phyloP scores from a whole-genome alignment of 208 protist species.

The Porcisia deanei region DNA sequence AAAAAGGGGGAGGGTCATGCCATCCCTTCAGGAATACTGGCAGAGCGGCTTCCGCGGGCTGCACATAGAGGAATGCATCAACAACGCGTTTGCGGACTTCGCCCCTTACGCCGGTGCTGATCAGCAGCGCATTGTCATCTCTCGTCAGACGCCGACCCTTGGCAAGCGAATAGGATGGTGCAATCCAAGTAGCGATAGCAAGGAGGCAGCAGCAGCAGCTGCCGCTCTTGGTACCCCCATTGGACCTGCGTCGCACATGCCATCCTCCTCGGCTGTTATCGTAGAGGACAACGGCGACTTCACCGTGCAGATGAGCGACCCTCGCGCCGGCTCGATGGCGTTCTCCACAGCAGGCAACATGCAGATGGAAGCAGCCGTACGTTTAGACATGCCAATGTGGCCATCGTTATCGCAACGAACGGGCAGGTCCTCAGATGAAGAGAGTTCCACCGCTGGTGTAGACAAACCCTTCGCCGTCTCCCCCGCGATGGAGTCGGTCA shows the following conservation, averaged over 20 bases:
- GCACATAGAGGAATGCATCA: constrained; percentile 77
- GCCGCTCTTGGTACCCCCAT: constrained; percentile 18
- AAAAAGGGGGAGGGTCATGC: constrained; percentile 8
- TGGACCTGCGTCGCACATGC: constrained; percentile 20
- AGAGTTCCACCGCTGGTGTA: neutral
- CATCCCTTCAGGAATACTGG: constrained; percentile 39
- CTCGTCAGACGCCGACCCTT: constrained; percentile 33
- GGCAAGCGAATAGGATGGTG: constrained; percentile 8
- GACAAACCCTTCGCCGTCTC: neutral
- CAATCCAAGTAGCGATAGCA: neutral
- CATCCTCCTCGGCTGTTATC: constrained; percentile 33
- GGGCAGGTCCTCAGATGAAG: no score
- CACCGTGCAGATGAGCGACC: constrained; percentile 34
- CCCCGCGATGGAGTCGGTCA: neutral
- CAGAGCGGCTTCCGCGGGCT: constrained; percentile 47
- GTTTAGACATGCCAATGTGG: constrained; percentile 33
- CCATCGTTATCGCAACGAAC: neutral
- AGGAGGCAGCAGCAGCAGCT: neutral
- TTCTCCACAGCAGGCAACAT: constrained; percentile 51
- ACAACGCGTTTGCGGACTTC: constrained; percentile 68
- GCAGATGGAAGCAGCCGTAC: constrained; percentile 37
- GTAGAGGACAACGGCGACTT: constrained; percentile 58
- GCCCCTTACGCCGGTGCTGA: constrained; percentile 83
- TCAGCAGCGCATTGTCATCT: constrained; percentile 57
- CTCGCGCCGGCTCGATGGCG: constrained; percentile 33